Percentiles rank a stretch among this genome's conserved stretches.
Conservation (phyloP, 1,284 basidiomycete genomes). For the Sparassis latifolia region DNA sequence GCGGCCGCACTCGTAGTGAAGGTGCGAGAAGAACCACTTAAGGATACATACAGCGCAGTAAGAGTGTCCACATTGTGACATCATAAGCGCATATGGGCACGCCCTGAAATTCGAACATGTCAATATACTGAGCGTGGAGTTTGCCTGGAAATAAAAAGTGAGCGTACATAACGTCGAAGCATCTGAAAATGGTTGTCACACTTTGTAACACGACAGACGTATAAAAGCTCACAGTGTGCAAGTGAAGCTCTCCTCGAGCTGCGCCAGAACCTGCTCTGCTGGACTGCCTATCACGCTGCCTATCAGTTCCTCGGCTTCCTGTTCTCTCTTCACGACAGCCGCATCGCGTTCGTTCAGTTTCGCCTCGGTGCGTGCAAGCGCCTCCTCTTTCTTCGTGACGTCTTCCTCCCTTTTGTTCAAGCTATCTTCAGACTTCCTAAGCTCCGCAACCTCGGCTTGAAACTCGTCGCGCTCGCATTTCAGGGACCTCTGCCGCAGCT, state of each 20-base stretch:
- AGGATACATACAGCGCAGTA: constrained; percentile 60
- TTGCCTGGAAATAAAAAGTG: neutral
- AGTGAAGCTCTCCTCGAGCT: constrained; percentile 52
- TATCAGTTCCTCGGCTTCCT: constrained; percentile 1
- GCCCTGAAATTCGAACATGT: constrained; percentile 30
- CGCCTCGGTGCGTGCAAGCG: constrained; percentile 1
- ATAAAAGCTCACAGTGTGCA: constrained; percentile 40
- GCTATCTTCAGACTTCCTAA: neutral
- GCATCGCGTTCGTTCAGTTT: neutral
- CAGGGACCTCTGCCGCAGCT: neutral
- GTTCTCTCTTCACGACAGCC: constrained; percentile 1
- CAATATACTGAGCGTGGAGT: neutral
- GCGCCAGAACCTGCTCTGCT: constrained; percentile 28
- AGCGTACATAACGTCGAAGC: constrained; percentile 36
- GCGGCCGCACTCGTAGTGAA: constrained; percentile 50
- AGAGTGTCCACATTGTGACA: constrained; percentile 54
- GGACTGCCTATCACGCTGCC: neutral
- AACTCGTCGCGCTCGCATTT: constrained; percentile 3
- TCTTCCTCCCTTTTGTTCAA: constrained; percentile 1
- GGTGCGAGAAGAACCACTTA: constrained; percentile 59
- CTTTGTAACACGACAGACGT: constrained; percentile 2
- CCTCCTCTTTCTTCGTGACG: constrained; percentile 2
- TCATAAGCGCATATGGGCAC: constrained; percentile 49
- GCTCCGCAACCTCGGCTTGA: neutral
- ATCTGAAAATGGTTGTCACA: constrained; percentile 20